phyloP scores from a whole-genome alignment of 768 basidiomycete genomes.

The Paxillus ammoniavirescens region DNA sequence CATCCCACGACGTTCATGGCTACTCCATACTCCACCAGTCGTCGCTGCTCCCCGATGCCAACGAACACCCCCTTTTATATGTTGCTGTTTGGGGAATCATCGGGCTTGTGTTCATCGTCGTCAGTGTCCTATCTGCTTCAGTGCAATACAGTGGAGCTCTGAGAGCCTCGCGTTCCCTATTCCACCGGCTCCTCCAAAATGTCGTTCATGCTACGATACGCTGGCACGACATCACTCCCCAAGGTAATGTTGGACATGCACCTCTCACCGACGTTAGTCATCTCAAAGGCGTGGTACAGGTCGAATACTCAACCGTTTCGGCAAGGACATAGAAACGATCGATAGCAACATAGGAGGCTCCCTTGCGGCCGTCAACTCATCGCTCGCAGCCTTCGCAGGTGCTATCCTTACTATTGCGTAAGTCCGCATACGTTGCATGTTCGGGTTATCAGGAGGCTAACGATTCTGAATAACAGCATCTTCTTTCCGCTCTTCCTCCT shows the following conservation, averaged over 20 bases:
- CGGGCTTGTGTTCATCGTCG: conserved; percentile 44
- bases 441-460: not conserved
- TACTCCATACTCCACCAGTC: not conserved
- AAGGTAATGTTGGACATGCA: conserved; percentile 37
- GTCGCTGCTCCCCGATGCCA: conserved; percentile 40
- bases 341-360: conserved; percentile 67
- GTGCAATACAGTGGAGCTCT: conserved; percentile 53
- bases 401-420: conserved; percentile 68
- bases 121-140: conserved; percentile 43
- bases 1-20: not conserved
- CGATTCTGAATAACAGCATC: conserved; percentile 35
- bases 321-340: conserved; percentile 82
- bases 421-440: conserved; percentile 19
- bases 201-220: conserved; percentile 78
- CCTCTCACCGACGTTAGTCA: not conserved
- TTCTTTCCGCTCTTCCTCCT: conserved; percentile 79
- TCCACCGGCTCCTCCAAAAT: conserved; percentile 53
- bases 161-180: conserved; percentile 30
- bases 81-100: conserved; percentile 61
- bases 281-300: conserved; percentile 34
- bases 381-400: conserved; percentile 69
- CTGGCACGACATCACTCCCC: conserved; percentile 75
- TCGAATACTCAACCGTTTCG: conserved; percentile 80
- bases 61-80: conserved; percentile 66
- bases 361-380: conserved; percentile 69